phyloP scores from a whole-genome alignment of 1,139 yeast species.

The Meyerozyma guilliermondii region DNA sequence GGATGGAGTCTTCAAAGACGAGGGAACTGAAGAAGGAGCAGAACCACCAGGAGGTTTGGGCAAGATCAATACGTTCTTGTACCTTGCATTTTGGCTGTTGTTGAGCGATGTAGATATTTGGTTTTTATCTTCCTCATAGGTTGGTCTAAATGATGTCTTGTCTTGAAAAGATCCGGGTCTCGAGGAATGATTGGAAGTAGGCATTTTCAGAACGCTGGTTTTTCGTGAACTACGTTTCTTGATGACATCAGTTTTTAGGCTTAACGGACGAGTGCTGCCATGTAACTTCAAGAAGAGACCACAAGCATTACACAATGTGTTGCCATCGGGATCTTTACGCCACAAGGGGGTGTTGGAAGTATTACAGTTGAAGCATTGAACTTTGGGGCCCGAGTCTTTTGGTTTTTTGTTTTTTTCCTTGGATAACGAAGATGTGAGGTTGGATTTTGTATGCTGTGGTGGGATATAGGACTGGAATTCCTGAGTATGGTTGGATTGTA shows the following conservation, averaged over 20 bases:
- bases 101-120: conserved; percentile 5
- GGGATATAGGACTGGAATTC: conserved; percentile 1
- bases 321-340: conserved; percentile 54
- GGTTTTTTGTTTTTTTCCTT: conserved; percentile 12
- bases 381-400: conserved; percentile 8
- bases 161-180: conserved; percentile 4
- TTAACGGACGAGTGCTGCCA: conserved; percentile 54
- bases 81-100: conserved; percentile 14
- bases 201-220: conserved; percentile 5
- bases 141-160: background rate
- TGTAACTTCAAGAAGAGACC: conserved; percentile 54
- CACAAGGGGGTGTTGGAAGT: conserved; percentile 55
- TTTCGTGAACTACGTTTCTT: conserved; percentile 48
- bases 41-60: conserved; percentile 30
- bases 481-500: conserved; percentile 2
- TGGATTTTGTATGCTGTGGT: conserved; percentile 18
- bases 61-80: conserved; percentile 37
- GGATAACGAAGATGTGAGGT: conserved; percentile 27
- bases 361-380: conserved; percentile 48
- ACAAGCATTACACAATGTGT: conserved; percentile 57
- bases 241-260: conserved; percentile 53
- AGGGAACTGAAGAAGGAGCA: conserved; percentile 3
- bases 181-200: conserved; percentile 6
- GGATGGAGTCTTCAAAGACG: conserved; percentile 6
- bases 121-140: background rate